A percentile compares a stretch with the other conserved stretches of the same genome.
Evolutionary conservation across 192 early-diverging fungal genomes (phyloP).

Genomic region (Backusella tarrabulga): DNA sequence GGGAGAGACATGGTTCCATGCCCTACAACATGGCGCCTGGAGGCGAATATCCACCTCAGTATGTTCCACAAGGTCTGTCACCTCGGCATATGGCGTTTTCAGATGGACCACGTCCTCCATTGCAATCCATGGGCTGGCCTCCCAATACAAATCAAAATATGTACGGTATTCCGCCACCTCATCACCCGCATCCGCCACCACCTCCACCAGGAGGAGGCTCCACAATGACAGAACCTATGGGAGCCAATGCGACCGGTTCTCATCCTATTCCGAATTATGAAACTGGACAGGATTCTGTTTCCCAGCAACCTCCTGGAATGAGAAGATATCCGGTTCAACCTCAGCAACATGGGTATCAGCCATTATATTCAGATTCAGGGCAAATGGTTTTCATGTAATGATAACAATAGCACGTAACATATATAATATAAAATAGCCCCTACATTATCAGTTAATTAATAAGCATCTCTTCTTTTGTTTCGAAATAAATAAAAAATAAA

Average conservation of each 20-base stretch:
- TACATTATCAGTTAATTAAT: not conserved
- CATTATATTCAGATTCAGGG: not conserved
- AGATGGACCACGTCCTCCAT: not conserved
- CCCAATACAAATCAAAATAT: constrained; percentile 1
- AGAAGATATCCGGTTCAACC: not conserved
- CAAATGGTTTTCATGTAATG: not conserved
- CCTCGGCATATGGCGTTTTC: not conserved
- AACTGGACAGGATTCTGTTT: not conserved
- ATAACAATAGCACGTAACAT: not conserved
- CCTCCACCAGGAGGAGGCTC: not conserved
- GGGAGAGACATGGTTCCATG: not conserved
- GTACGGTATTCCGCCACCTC: not conserved
- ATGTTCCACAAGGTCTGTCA: not conserved
- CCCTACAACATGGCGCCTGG: not conserved
- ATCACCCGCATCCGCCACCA: not conserved
- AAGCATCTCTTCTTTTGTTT: not conserved
- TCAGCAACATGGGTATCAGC: not conserved
- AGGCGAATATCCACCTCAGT: not conserved
- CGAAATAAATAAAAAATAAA: not conserved
- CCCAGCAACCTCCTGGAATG: not conserved
- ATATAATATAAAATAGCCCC: not conserved
- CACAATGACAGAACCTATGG: not conserved
- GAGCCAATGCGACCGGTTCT: not conserved
- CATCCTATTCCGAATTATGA: not conserved
- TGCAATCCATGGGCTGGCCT: constrained; percentile 2